Conservation (phyloP, 768 basidiomycete genomes). For the Xerocomus potaroensis region DNA sequence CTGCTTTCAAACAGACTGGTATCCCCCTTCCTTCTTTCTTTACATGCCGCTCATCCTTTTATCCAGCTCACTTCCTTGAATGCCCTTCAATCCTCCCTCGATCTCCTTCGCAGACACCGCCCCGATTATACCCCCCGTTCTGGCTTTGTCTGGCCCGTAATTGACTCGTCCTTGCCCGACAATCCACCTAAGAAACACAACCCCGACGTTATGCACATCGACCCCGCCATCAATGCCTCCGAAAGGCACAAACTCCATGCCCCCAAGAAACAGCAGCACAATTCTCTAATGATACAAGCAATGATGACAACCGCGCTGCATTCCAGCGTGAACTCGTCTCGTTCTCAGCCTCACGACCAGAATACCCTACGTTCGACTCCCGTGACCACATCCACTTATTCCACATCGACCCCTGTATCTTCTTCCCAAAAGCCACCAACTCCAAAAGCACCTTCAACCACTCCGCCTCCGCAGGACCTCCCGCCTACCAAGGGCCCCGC, state of each 20-base stretch:
- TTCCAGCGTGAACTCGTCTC: constrained; percentile 50
- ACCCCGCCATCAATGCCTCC: constrained; percentile 11
- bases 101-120: constrained; percentile 64
- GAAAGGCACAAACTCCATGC: constrained; percentile 25
- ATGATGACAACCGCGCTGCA: constrained; percentile 78
- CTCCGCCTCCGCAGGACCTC: constrained; percentile 42
- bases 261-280: constrained; percentile 62
- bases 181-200: constrained; percentile 39
- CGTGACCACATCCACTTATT: constrained; percentile 21
- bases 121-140: constrained; percentile 83
- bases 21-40: constrained; percentile 17
- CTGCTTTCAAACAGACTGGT: constrained; percentile 83
- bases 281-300: constrained; percentile 64
- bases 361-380: constrained; percentile 25
- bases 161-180: constrained; percentile 46
- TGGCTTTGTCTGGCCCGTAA: constrained; percentile 83
- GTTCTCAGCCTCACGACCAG: constrained; percentile 28
- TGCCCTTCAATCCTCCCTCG: constrained; percentile 72
- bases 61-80: constrained; percentile 62
- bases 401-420: constrained; percentile 36
- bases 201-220: constrained; percentile 24
- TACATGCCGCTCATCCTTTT: not conserved
- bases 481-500: constrained; percentile 41
- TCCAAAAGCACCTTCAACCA: constrained; percentile 31
- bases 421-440: constrained; percentile 22